These are phyloP conservation scores for Phycomyces nitens DNA, from an alignment of 192 early-diverging fungal species.

Conservation along the genomic window DNA sequence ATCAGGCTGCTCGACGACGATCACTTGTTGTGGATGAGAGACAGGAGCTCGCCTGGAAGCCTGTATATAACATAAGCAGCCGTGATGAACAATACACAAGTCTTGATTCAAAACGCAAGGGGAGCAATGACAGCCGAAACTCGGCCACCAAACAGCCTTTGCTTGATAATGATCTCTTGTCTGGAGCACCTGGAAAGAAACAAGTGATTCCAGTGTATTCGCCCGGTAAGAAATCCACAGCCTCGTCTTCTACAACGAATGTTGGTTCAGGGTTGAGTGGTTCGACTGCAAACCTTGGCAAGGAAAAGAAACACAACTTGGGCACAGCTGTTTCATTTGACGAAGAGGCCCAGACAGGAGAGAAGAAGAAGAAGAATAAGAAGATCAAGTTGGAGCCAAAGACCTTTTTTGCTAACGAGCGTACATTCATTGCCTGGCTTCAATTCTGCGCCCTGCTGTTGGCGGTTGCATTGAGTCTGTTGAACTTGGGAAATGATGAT, in stretches of 20 bases:
- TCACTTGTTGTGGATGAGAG: neutral
- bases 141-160: neutral
- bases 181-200: neutral
- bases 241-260: no score
- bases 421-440: slow-evolving; percentile 82
- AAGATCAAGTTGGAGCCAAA: slow-evolving; percentile 53
- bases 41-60: neutral
- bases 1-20: neutral
- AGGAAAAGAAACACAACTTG: neutral
- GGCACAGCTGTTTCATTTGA: slow-evolving; percentile 6
- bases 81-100: neutral
- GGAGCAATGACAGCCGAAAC: neutral
- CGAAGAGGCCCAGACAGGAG: neutral
- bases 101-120: neutral
- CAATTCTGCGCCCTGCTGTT: slow-evolving; percentile 66
- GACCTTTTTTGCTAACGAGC: slow-evolving; percentile 87
- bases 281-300: neutral
- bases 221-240: no score
- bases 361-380: slow-evolving; percentile 9
- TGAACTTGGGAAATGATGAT: slow-evolving; percentile 56
- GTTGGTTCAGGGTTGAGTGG: no score
- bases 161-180: neutral
- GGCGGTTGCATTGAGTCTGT: slow-evolving; percentile 60
- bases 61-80: neutral
- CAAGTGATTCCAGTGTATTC: neutral